Evolutionary conservation across 83 land plant species (phyloP).

Genomic region (Thuja plicata): DNA sequence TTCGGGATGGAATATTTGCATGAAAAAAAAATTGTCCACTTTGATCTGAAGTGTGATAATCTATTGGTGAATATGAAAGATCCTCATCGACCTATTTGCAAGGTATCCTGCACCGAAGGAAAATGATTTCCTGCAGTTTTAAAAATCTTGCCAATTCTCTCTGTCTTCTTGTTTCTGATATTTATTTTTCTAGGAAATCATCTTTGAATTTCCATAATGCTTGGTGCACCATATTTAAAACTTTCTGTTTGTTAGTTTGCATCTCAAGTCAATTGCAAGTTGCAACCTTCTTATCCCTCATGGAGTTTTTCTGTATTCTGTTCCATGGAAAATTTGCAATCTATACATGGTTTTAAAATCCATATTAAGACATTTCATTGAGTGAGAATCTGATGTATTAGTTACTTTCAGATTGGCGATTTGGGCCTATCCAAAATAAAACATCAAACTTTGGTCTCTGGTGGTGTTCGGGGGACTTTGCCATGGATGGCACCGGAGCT

Average conservation of each 20-base stretch:
- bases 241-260: not conserved
- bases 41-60: conserved; percentile 42
- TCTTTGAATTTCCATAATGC: conserved; percentile 2
- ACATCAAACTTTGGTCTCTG: conserved; percentile 36
- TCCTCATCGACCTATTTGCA: conserved; percentile 31
- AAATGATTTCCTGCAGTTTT: not conserved
- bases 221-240: not conserved
- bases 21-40: conserved; percentile 34
- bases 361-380: not conserved
- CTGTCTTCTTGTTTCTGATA: not conserved
- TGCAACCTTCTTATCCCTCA: not conserved
- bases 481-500: conserved; percentile 63
- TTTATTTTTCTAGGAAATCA: conserved; percentile 6
- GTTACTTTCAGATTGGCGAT: conserved; percentile 28
- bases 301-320: not conserved
- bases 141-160: not conserved
- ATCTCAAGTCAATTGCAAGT: not conserved
- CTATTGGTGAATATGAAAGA: conserved; percentile 32
- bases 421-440: conserved; percentile 33
- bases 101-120: conserved; percentile 13
- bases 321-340: not conserved
- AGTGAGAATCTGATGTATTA: not conserved
- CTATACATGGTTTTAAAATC: not conserved
- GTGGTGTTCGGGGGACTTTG: conserved; percentile 51
- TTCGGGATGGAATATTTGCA: conserved; percentile 43